Percentiles rank a stretch among this genome's conserved stretches.
Evolutionary conservation across 208 protist species (phyloP).

Genomic region (Crithidia sp.): DNA sequence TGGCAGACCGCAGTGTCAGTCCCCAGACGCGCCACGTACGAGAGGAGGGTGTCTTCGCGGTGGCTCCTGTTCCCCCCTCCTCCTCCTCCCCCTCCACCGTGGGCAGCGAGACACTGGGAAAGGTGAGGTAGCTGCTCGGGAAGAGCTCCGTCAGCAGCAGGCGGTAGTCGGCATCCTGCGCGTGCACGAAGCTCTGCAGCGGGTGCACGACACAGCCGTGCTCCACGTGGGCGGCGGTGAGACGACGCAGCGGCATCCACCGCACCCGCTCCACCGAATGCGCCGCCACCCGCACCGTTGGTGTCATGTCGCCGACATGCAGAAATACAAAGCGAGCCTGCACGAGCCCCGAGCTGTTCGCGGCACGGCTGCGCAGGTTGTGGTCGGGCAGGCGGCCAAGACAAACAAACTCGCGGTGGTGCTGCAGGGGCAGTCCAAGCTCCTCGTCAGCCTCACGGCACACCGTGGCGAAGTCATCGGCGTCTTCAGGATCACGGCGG

Average conservation of each 20-base stretch:
- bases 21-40: constrained; percentile 71
- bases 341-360: constrained; percentile 32
- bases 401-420: constrained; percentile 49
- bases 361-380: constrained; percentile 37
- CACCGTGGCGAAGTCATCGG: constrained; percentile 59
- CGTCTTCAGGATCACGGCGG: constrained; percentile 67
- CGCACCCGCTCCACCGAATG: constrained; percentile 63
- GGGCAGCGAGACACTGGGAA: constrained; percentile 51
- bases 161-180: constrained; percentile 46
- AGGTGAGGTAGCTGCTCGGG: constrained; percentile 47
- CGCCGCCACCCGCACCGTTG: constrained; percentile 45
- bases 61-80: not conserved
- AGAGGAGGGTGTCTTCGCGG: not conserved
- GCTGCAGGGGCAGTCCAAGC: constrained; percentile 63
- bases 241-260: constrained; percentile 64
- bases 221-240: constrained; percentile 34
- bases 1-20: constrained; percentile 56
- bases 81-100: not conserved
- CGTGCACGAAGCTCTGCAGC: constrained; percentile 49
- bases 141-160: constrained; percentile 62
- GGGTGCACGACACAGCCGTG: constrained; percentile 53
- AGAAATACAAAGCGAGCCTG: constrained; percentile 84
- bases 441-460: constrained; percentile 52
- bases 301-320: constrained; percentile 71
- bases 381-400: constrained; percentile 71